These are phyloP conservation scores for Dryas integrifolia DNA, from an alignment of 331 rosid species.

Conservation along the genomic window DNA sequence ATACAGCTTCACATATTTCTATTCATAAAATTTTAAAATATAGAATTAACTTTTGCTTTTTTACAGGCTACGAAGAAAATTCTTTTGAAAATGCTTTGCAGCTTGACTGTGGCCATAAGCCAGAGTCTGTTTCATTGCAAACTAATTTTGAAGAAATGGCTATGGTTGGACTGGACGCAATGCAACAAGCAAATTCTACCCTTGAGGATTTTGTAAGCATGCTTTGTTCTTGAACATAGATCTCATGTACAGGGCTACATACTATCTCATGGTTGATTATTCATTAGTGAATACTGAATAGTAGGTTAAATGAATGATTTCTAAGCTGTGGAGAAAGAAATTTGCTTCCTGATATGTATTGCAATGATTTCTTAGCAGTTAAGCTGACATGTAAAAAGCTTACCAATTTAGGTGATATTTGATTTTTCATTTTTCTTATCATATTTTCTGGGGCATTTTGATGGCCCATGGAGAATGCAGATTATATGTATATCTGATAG, in stretches of 20 bases:
- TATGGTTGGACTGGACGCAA: constrained; percentile 67
- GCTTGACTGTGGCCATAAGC: constrained; percentile 26
- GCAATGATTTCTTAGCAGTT: not conserved
- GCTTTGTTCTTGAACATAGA: constrained; percentile 6
- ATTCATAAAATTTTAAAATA: not conserved
- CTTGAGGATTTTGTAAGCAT: constrained; percentile 91
- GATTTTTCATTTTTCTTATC: not conserved
- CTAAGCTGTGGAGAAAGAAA: not conserved
- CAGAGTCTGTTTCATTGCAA: constrained; percentile 23
- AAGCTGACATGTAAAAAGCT: constrained; percentile 11
- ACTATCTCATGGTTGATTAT: not conserved
- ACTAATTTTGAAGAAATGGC: constrained; percentile 39
- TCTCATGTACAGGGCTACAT: not conserved
- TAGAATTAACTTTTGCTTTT: constrained; percentile 14
- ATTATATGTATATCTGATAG: not conserved
- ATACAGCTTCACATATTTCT: not conserved
- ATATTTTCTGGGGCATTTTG: not conserved
- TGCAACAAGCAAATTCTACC: constrained; percentile 85
- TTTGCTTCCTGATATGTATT: not conserved
- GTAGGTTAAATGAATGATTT: not conserved
- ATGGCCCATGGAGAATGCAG: not conserved
- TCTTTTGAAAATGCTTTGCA: constrained; percentile 32
- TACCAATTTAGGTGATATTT: not conserved
- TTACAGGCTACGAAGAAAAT: constrained; percentile 45
- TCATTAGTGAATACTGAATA: not conserved